Evolutionary conservation across 495 filamentous ascomycete species (phyloP).

Genomic region (Hypoxylon fragiforme): DNA sequence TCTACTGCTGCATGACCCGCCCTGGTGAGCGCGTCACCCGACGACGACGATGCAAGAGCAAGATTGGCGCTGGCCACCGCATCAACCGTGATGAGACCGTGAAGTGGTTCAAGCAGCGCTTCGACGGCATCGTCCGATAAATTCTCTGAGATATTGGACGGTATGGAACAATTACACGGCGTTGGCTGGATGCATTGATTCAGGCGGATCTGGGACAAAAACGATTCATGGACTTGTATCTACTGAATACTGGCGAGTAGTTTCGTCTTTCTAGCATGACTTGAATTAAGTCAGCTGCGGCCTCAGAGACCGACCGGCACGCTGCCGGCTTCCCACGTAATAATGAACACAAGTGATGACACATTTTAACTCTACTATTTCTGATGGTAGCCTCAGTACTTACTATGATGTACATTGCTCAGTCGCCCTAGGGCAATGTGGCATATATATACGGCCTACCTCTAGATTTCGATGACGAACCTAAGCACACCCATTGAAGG

Average conservation of each 20-base stretch:
- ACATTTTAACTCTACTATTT: neutral
- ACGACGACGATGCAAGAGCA: constrained; percentile 85
- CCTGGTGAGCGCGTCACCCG: constrained; percentile 97
- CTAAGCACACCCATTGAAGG: too few relatives aligned
- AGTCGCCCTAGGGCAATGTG: too few relatives aligned
- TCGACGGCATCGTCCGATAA: constrained; percentile 97
- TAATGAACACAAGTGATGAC: constrained; percentile 31
- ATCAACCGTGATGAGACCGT: constrained; percentile 93
- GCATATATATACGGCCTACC: too few relatives aligned
- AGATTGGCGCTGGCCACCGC: constrained; percentile 83
- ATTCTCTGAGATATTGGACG: constrained; percentile 25
- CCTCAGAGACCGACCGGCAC: constrained; percentile 66
- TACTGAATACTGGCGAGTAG: constrained; percentile 45
- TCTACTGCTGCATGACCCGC: constrained; percentile 99
- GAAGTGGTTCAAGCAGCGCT: constrained; percentile 99
- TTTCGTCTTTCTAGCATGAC: constrained; percentile 48
- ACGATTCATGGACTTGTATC: constrained; percentile 47
- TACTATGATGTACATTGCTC: neutral
- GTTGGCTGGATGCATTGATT: constrained; percentile 41
- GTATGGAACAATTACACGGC: constrained; percentile 34
- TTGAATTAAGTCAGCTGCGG: constrained; percentile 57
- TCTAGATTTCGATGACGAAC: too few relatives aligned
- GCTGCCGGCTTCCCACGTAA: constrained; percentile 56
- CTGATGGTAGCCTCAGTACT: neutral
- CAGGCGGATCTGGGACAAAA: constrained; percentile 42